phyloP scores from a whole-genome alignment of 495 filamentous ascomycete species.

The Tuber microsphaerosporum region DNA sequence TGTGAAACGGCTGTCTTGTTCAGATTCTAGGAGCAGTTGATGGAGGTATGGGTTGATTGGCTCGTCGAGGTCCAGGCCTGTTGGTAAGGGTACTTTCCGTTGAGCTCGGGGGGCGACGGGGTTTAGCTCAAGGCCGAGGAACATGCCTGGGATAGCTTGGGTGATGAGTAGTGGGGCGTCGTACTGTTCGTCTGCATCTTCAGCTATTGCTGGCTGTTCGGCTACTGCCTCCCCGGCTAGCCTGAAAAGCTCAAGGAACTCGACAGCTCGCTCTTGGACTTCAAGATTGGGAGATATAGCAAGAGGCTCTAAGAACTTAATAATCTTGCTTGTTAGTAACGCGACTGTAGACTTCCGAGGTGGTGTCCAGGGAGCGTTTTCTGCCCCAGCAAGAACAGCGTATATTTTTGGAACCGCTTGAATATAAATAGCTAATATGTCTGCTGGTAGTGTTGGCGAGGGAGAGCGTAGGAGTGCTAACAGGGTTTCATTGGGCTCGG shows the following conservation, averaged over 20 bases:
- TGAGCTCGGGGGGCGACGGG: constrained; percentile 80
- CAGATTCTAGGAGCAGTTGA: constrained; percentile 55
- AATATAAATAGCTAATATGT: constrained; percentile 65
- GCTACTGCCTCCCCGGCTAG: constrained; percentile 71
- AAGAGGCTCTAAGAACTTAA: constrained; percentile 70
- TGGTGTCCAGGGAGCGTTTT: constrained; percentile 54
- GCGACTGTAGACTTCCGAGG: constrained; percentile 61
- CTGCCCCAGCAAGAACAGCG: constrained; percentile 54
- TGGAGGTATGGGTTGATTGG: constrained; percentile 73
- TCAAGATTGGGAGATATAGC: constrained; percentile 76
- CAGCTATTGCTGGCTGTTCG: constrained; percentile 52
- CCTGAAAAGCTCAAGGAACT: constrained; percentile 81
- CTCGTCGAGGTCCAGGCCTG: constrained; percentile 63
- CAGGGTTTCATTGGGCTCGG: constrained; percentile 58
- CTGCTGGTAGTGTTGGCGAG: constrained; percentile 55
- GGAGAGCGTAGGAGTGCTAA: constrained; percentile 63
- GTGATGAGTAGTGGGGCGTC: constrained; percentile 74
- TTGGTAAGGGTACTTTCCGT: constrained; percentile 73
- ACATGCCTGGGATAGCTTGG: constrained; percentile 79
- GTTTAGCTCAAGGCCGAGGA: constrained; percentile 77
- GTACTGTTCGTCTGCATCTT: constrained; percentile 48
- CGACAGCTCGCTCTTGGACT: constrained; percentile 91
- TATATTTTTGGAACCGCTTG: constrained; percentile 84
- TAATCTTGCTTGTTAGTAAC: constrained; percentile 69
- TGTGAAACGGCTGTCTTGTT: constrained; percentile 46